Evolutionary conservation across 345 rosid species (phyloP), one percentile per base, ranked within the genome.

Genomic region (Salix brachista): DNA sequence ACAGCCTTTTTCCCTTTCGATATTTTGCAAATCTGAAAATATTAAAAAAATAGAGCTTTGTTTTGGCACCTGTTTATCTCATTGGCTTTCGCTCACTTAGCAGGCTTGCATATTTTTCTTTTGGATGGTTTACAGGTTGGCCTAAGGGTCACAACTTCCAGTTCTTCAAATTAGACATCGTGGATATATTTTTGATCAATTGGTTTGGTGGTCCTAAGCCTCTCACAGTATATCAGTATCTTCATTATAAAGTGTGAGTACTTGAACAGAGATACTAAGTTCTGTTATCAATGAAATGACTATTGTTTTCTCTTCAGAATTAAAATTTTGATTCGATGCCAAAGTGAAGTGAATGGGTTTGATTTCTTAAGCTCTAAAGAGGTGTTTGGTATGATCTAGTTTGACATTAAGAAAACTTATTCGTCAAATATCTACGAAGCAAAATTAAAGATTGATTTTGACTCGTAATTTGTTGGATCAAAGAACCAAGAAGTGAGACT

Each of bases 201-300:
- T 92, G 94, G 98, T 96, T 89, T 71, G 98, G 99, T 71, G 99
- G 98, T 76, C 89, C 94, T 64, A 96, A 96, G 72, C 96, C 93
- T 74, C 83, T 86, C 75, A 89, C 96, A 4, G 85, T 91, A 18
- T 94, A 93, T 28, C 85, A 96, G 81, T 96, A 96, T 78, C 88
- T 96, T 69, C 88, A 87, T 19, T 65, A 71, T 12, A 86, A 90
- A 78, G 56, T 52, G 99, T 93, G 81, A 92, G 97, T 79, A 23
- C 17, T 62, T 41, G n/a, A 66, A 25, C 36, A 32, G 70, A 52
- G 37, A 42, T 11, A 23, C 8, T 54, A 1, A 3, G 1, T 25
- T 41, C 3, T 12, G 44, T 42, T 62, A 23, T 61, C n/a, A 50
- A 8, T 58, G 16, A 46, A 46, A 48, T 21, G 10, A 62, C 1